These are phyloP conservation scores for Coniochaeta pulveracea DNA, from an alignment of 2,329 filamentous ascomycete genomes.

Conservation along the genomic window DNA sequence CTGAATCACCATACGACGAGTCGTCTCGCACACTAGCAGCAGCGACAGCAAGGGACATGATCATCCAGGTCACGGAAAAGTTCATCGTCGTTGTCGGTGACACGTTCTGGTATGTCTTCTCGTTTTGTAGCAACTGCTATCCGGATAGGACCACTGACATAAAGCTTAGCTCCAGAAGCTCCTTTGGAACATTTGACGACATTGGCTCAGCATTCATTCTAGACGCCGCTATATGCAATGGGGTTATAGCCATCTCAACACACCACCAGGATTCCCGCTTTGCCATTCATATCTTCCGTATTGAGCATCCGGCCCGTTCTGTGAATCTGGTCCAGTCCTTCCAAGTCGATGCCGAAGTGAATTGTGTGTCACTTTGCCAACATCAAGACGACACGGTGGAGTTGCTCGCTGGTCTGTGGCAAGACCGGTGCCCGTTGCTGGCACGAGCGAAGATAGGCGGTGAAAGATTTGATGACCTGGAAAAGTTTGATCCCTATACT, in stretches of 20 bases:
- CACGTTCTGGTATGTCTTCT: background rate
- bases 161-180: constrained; percentile 4
- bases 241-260: constrained; percentile 30
- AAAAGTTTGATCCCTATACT: constrained; percentile 10
- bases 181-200: constrained; percentile 7
- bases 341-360: constrained; percentile 33
- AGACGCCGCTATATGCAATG: constrained; percentile 28
- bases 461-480: background rate
- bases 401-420: constrained; percentile 20
- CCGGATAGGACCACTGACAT: constrained; percentile 10
- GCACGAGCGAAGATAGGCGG: constrained; percentile 15
- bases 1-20: constrained; percentile 37
- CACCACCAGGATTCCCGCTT: constrained; percentile 23
- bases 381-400: background rate
- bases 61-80: constrained; percentile 44
- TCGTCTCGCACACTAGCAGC: constrained; percentile 39
- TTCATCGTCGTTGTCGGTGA: constrained; percentile 26
- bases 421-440: constrained; percentile 20
- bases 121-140: too few species aligned
- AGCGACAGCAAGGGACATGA: constrained; percentile 20
- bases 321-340: constrained; percentile 19
- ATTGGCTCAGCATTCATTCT: constrained; percentile 16
- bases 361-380: constrained; percentile 27
- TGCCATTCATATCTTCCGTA: constrained; percentile 25
- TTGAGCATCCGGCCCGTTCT: constrained; percentile 17